Base-by-base conservation (phyloP, 176 grass and related monocot species). In the Musa schizocarpa region DNA sequence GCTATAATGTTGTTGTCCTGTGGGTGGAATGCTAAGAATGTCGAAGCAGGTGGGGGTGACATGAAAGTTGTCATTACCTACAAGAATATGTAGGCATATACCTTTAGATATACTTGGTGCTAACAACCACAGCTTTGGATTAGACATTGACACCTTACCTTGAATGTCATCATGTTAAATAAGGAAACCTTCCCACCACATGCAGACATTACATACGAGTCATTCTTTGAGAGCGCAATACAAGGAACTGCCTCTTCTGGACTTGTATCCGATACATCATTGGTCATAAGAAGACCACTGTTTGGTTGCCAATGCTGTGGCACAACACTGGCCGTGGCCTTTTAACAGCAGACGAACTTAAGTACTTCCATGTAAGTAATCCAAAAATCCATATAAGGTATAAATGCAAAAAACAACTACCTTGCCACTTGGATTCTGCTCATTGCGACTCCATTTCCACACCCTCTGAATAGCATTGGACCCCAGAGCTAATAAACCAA, bases 131-230 rank as follows among this genome's bases (percentile, higher is more conserved):
- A 73, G 63, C 21, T 54, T 53, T 49, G 76, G 62, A 73, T 88
- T 63, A 24, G 74, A 65, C 55, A 74, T 75, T 58, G 61, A 74
- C 50, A 19, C 56, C 83, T 65, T 81, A 98, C 94, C 90, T 93
- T 93, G 83, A 98, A 98, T 74, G 88, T 93, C 90, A 89, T 98
- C 94, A 98, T 98, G 82, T 93, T 98, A 85, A 98, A 98, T 66
- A 98, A 83, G 76, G 94, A 93, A 76, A 93, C 90, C 82, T 98
- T 98, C 77, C 94, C 94, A 78, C 90, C 94, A 70, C 94, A 98
- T 54, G 94, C 90, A 78, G 94, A 93, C 94, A 98, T 98, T 72
- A 98, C 88, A 82, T 98, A 98, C 17, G 94, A 93, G 84, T 93
- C 90, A 62, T 98, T 98, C 86, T 98, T 98, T 34, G 94, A 98